Conservation (phyloP, 495 filamentous ascomycete species). For the Neurospora sp. region DNA sequence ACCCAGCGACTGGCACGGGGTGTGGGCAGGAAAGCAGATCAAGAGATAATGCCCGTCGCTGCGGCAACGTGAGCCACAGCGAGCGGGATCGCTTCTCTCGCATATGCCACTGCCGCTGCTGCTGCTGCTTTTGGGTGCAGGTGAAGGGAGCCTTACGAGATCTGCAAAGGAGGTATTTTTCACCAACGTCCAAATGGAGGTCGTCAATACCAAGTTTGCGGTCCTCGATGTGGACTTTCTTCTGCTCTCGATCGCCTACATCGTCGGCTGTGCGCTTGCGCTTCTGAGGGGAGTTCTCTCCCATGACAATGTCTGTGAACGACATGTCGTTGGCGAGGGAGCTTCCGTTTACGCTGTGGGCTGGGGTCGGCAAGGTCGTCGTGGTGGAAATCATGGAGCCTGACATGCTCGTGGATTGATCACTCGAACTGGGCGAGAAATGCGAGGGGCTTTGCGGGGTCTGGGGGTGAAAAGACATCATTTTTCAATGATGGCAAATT, state of each 20-base stretch:
- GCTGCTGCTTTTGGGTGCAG: constrained; percentile 6
- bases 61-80: background rate
- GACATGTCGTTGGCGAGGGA: constrained; percentile 31
- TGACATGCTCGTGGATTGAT: constrained; percentile 33
- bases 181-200: constrained; percentile 46
- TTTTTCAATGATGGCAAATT: constrained; percentile 18
- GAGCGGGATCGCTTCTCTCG: background rate
- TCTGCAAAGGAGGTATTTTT: constrained; percentile 50
- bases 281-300: constrained; percentile 39
- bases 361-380: constrained; percentile 39
- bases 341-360: constrained; percentile 49
- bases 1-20: background rate
- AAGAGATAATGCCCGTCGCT: background rate
- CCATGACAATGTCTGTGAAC: constrained; percentile 28
- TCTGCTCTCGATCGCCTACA: constrained; percentile 37
- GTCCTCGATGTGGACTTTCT: constrained; percentile 46
- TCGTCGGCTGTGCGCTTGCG: constrained; percentile 43
- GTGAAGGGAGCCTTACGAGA: constrained; percentile 49
- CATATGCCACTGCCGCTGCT: background rate
- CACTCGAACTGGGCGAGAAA: constrained; percentile 36
- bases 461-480: constrained; percentile 48
- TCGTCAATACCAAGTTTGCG: constrained; percentile 44
- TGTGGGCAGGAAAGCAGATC: background rate
- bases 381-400: constrained; percentile 35
- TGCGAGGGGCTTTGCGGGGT: constrained; percentile 52